Evolutionary conservation across 1,139 yeast genomes (phyloP), one percentile per base, ranked within the genome.

Genomic region (Candida labiduridarum): DNA sequence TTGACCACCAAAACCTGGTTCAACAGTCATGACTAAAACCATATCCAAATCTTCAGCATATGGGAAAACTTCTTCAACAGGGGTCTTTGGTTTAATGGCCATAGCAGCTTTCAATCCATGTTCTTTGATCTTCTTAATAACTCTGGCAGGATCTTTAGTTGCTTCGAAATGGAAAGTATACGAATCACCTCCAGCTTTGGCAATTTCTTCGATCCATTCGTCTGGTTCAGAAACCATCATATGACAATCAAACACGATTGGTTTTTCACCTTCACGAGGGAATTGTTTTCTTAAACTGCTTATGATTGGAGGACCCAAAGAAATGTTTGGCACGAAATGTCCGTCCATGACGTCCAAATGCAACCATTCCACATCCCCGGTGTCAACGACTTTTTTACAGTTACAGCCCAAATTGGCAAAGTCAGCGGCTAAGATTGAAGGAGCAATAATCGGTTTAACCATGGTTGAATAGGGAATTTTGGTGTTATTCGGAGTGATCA

Each of bases 271-370:
- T 46, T 77, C 73, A 53, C 73, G 66, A 47, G 98, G 97, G 48
- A 92, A 79, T 51, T 84, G 83, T 57, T 82, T 79, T 63, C 99
- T 83, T 62, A 94, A 79, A 41, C 92, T 85, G 52, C 83, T 74
- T 52, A 94, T 91, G 49, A 94, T 84, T 51, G 97, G 96, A 42
- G 96, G 90, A 14, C 99, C 99, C 65, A 94, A 78, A 5, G 97
- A 85, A 61, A 94, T 87, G 73, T 95, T 94, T 59, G 99, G 99
- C 46, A 95, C 99, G 69, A 94, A 94, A 71, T 94, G 94, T 49
- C 99, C 98, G 68, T 94, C 99, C 99, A 94, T 94, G 47, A 94
- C 95, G 69, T 94, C 99, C 50, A 94, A 84, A 69, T 94, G 99
- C 56, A 95, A 83, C 99, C 99, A 94, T 61, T 94, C 96, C 35